Evolutionary conservation across 2,329 filamentous ascomycete species (phyloP).

Genomic region (Sordariomycetes sp.): DNA sequence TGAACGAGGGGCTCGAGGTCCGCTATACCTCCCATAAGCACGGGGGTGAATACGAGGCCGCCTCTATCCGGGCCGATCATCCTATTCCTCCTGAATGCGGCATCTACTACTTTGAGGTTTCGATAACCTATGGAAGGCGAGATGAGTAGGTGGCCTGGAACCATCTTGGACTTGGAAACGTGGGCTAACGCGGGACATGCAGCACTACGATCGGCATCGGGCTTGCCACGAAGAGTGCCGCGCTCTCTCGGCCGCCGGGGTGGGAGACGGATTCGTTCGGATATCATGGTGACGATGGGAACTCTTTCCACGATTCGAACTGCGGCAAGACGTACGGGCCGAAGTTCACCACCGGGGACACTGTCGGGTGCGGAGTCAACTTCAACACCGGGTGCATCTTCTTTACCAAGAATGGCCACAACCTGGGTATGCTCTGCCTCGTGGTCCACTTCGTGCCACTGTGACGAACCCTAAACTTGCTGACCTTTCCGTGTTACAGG

Average conservation of each 20-base stretch:
- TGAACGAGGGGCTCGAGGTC: constrained; percentile 61
- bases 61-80: constrained; percentile 68
- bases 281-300: constrained; percentile 56
- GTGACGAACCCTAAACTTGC: background rate
- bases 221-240: constrained; percentile 40
- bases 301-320: constrained; percentile 43
- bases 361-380: constrained; percentile 53
- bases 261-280: constrained; percentile 59
- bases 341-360: constrained; percentile 40
- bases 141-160: constrained; percentile 35
- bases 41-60: constrained; percentile 55
- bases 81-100: constrained; percentile 82
- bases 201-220: constrained; percentile 51
- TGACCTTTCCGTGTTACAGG: constrained; percentile 28
- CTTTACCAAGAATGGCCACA: constrained; percentile 52
- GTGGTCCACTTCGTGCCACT: background rate
- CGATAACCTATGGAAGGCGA: constrained; percentile 32
- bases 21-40: constrained; percentile 37
- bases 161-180: background rate
- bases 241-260: constrained; percentile 43
- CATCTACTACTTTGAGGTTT: constrained; percentile 84
- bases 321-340: constrained; percentile 44
- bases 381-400: constrained; percentile 52
- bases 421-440: constrained; percentile 31
- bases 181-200: background rate